phyloP scores from a whole-genome alignment of 495 filamentous ascomycete species.

The Penicillium dipodomyicola region DNA sequence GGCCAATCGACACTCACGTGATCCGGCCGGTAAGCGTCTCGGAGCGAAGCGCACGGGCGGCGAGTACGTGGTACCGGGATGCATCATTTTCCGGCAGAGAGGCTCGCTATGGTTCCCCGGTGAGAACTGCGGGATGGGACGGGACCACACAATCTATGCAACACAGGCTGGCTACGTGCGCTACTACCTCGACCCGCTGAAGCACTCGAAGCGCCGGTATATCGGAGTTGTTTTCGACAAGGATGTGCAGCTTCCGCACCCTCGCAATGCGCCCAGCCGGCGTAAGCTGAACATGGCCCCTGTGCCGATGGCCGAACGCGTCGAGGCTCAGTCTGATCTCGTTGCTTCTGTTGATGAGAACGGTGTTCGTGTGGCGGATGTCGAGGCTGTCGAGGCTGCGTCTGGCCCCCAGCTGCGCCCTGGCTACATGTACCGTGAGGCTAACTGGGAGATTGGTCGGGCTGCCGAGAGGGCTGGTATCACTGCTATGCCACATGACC shows the following conservation, averaged over 20 bases:
- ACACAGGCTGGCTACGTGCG: constrained; percentile 82
- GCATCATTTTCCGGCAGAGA: constrained; percentile 96
- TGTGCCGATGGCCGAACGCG: constrained; percentile 40
- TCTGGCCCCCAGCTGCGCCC: constrained; percentile 53
- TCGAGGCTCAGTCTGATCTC: constrained; percentile 37
- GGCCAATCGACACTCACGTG: constrained; percentile 75
- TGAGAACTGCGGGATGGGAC: constrained; percentile 88
- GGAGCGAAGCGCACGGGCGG: constrained; percentile 91
- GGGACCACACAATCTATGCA: constrained; percentile 97
- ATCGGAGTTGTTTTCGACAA: constrained; percentile 89
- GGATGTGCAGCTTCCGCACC: constrained; percentile 66
- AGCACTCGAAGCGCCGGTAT: constrained; percentile 78
- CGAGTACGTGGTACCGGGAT: constrained; percentile 87
- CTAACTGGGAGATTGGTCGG: constrained; percentile 81
- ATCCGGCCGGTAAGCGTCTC: constrained; percentile 88
- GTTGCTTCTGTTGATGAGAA: constrained; percentile 30
- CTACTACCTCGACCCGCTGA: constrained; percentile 84
- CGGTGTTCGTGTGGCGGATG: constrained; percentile 34
- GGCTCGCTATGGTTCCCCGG: constrained; percentile 93
- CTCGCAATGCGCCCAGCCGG: constrained; percentile 58
- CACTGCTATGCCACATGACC: constrained; percentile 51
- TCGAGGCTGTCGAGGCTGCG: constrained; percentile 34
- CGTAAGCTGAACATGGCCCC: constrained; percentile 70
- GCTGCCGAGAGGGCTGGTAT: constrained; percentile 59
- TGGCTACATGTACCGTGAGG: constrained; percentile 78